These are phyloP conservation scores for Graphiopsis chlorocephala DNA, from an alignment of 2,329 filamentous ascomycete genomes.

Conservation along the genomic window DNA sequence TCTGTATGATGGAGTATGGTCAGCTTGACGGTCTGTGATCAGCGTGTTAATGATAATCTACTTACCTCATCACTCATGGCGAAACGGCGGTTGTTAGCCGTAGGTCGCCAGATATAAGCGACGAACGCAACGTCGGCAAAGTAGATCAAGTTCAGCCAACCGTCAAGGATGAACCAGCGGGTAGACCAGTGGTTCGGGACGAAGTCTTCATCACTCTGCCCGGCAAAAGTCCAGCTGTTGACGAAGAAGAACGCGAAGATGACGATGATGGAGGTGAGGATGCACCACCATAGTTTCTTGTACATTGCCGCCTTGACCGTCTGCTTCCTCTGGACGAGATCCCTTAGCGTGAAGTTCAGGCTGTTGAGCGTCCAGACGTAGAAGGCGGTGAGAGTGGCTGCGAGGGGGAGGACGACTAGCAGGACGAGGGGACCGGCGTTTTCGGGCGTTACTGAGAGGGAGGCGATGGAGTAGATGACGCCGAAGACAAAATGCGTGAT, in stretches of 20 bases:
- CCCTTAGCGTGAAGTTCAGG: constrained; percentile 90
- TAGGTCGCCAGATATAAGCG: constrained; percentile 94
- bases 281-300: constrained; percentile 97
- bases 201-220: constrained; percentile 78
- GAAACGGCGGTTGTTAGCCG: constrained; percentile 92
- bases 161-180: constrained; percentile 94
- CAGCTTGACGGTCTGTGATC: constrained; percentile 24
- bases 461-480: constrained; percentile 86
- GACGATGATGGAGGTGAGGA: constrained; percentile 84
- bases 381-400: constrained; percentile 89
- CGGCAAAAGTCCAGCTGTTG: constrained; percentile 93
- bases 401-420: constrained; percentile 87
- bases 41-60: not conserved
- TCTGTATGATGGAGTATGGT: constrained; percentile 43
- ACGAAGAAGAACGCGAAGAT: constrained; percentile 99
- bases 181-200: constrained; percentile 97
- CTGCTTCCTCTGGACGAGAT: constrained; percentile 91
- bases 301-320: constrained; percentile 94
- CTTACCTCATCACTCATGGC: constrained; percentile 94
- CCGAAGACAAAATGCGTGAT: constrained; percentile 93
- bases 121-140: constrained; percentile 89
- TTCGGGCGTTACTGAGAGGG: constrained; percentile 83
- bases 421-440: constrained; percentile 86
- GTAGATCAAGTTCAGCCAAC: constrained; percentile 96
- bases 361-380: constrained; percentile 99